A percentile compares a stretch with the other conserved stretches of the same genome.
These are phyloP conservation scores for Silene conica DNA, from an alignment of 148 eudicot species.

Conservation along the genomic window DNA sequence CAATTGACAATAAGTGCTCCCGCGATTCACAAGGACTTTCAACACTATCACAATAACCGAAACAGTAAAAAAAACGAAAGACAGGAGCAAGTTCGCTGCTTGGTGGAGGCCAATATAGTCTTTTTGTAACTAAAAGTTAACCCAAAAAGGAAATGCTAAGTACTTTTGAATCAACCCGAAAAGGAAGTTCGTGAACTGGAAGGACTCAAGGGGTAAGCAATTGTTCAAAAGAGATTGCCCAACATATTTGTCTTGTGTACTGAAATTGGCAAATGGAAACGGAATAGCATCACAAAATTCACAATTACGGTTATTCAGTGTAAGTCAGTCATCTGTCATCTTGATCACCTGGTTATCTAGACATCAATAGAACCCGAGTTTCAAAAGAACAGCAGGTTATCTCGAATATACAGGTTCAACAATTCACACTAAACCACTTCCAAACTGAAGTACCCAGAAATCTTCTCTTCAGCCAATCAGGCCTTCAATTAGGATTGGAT, in stretches of 20 bases:
- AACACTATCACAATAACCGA: too few species aligned
- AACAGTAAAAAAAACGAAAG: too few species aligned
- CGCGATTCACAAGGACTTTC: not conserved
- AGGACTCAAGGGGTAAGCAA: not conserved
- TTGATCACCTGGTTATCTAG: not conserved
- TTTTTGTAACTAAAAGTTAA: too few species aligned
- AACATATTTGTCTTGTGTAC: not conserved
- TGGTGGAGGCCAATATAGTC: too few species aligned
- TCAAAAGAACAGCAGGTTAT: not conserved
- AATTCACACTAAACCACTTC: not conserved
- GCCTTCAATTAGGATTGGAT: not conserved
- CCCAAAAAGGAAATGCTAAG: too few species aligned
- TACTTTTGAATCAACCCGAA: too few species aligned
- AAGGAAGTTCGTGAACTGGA: too few species aligned
- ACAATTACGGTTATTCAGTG: not conserved
- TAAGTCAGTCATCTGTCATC: not conserved
- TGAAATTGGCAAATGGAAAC: constrained; percentile 6
- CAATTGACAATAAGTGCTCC: constrained; percentile 2
- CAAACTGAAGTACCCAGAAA: not conserved
- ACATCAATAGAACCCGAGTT: not conserved
- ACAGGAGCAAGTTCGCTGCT: too few species aligned
- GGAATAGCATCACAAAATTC: not conserved
- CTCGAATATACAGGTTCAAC: not conserved
- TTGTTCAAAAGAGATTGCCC: not conserved
- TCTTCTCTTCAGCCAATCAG: not conserved